These are phyloP conservation scores for Acanthamoeba lenticulata DNA, from an alignment of 208 protist species.

Conservation along the genomic window DNA sequence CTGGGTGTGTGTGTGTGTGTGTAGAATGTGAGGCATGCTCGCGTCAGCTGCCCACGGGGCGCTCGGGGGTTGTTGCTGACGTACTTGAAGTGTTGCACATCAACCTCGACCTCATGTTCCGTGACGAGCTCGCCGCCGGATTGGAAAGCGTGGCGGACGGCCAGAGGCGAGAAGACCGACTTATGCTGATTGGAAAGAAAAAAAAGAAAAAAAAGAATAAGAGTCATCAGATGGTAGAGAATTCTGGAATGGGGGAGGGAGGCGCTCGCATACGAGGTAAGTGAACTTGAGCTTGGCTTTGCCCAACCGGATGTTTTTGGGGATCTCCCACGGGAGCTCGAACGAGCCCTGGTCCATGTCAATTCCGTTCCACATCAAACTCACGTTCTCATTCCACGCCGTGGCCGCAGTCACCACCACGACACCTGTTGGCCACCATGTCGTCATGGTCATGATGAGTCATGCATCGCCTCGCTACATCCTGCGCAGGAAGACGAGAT, in stretches of 20 bases:
- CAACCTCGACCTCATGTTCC: background rate
- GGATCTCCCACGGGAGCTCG: background rate
- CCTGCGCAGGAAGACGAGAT: no score
- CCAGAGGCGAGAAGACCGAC: background rate
- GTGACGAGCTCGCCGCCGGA: background rate
- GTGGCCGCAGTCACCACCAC: background rate
- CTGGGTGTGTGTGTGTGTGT: background rate
- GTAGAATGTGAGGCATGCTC: no score
- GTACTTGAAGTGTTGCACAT: slow-evolving; percentile 9
- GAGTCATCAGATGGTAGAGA: no score
- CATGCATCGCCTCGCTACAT: background rate
- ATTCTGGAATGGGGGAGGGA: background rate
- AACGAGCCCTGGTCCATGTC: background rate
- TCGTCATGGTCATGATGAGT: background rate
- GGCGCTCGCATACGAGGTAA: background rate
- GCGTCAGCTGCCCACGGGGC: no score
- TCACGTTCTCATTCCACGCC: background rate
- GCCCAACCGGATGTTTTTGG: background rate
- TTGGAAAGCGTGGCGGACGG: background rate
- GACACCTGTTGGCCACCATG: background rate
- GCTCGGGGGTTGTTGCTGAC: no score
- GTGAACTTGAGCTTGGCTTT: slow-evolving; percentile 1
- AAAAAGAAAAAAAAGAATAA: no score
- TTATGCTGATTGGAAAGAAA: no score
- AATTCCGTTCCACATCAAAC: background rate